These are phyloP conservation scores for Aspergillus campestris DNA, from an alignment of 495 filamentous ascomycete genomes.

Conservation along the genomic window DNA sequence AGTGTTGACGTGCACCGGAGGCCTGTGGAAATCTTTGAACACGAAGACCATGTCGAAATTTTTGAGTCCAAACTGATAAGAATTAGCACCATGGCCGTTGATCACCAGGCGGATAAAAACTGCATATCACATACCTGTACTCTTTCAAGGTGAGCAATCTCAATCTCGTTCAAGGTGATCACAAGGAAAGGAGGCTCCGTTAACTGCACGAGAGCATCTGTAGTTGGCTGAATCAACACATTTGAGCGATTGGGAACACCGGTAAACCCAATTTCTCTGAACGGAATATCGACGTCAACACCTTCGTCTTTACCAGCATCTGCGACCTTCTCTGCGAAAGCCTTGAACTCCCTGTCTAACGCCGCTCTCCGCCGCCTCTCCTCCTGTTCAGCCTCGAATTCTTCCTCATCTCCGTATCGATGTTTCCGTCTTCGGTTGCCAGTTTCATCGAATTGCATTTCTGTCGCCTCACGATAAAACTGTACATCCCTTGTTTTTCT, in stretches of 20 bases:
- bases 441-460: constrained; percentile 98
- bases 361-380: constrained; percentile 84
- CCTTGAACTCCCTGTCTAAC: constrained; percentile 91
- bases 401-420: constrained; percentile 97
- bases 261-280: constrained; percentile 92
- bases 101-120: no score
- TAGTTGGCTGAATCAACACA: constrained; percentile 90
- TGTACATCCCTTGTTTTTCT: constrained; percentile 98
- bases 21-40: constrained; percentile 87
- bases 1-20: constrained; percentile 91
- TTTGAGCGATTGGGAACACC: constrained; percentile 94
- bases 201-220: constrained; percentile 95
- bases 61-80: constrained; percentile 76
- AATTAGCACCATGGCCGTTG: neutral
- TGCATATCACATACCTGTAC: constrained; percentile 53
- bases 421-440: constrained; percentile 96
- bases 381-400: constrained; percentile 97
- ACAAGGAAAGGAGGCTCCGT: constrained; percentile 96
- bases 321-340: constrained; percentile 93
- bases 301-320: constrained; percentile 79
- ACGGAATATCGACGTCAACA: constrained; percentile 89
- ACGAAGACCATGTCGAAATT: constrained; percentile 98
- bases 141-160: constrained; percentile 91
- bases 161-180: constrained; percentile 88
- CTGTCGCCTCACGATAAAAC: constrained; percentile 96